These are phyloP conservation scores for Antonospora locustae DNA, from an alignment of 371 early-diverging fungal genomes.

Conservation along the genomic window DNA sequence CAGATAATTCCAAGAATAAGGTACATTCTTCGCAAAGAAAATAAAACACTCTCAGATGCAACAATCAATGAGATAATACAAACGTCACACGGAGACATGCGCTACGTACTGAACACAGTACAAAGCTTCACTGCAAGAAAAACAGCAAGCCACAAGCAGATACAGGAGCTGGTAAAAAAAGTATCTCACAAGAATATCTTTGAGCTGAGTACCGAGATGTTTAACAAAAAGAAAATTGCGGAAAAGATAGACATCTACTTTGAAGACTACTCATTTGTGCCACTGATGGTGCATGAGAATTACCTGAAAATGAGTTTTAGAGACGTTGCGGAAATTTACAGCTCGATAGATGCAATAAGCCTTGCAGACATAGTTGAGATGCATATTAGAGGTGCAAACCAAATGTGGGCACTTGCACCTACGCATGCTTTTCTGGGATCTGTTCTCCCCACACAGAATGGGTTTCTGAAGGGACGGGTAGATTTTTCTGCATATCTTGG, in stretches of 20 bases:
- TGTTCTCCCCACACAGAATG: conserved; percentile 63
- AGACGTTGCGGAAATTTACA: conserved; percentile 14
- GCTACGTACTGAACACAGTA: conserved; percentile 86
- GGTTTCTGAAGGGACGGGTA: conserved; percentile 18
- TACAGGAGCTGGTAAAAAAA: conserved; percentile 69
- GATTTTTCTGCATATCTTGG: conserved; percentile 66
- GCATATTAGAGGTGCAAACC: conserved; percentile 62
- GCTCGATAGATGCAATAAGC: conserved; percentile 75
- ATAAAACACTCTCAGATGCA: conserved; percentile 62
- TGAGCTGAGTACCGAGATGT: conserved; percentile 63
- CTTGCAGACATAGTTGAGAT: conserved; percentile 68
- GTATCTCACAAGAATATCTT: conserved; percentile 65
- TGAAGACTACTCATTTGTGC: conserved; percentile 70
- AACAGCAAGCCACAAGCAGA: conserved; percentile 63
- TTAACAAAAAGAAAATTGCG: conserved; percentile 58
- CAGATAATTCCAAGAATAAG: conserved; percentile 64
- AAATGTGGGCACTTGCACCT: conserved; percentile 78
- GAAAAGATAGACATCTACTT: conserved; percentile 81
- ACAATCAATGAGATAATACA: conserved; percentile 71
- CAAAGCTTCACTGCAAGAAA: conserved; percentile 66
- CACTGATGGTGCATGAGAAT: conserved; percentile 73
- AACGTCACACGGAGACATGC: conserved; percentile 73
- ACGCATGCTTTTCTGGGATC: conserved; percentile 73
- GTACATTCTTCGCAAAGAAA: conserved; percentile 67
- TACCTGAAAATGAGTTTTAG: conserved; percentile 37